Evolutionary conservation across 2,329 filamentous ascomycete genomes (phyloP), one percentile per base, ranked within the genome.

Genomic region (Nigrospora osmanthi): DNA sequence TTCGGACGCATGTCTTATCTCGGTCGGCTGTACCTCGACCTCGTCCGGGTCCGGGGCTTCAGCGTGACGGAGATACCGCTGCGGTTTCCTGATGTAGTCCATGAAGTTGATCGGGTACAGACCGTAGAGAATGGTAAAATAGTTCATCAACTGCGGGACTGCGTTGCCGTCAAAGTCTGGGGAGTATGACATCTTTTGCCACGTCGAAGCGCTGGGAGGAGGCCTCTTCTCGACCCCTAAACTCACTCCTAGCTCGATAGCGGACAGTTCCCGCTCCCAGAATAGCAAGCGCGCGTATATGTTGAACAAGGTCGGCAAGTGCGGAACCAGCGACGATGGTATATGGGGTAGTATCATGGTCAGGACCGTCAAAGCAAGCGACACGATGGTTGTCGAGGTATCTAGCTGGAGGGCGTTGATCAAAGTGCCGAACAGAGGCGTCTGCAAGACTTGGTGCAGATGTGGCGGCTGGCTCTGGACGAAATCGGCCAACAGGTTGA

Each of bases 291-390:
- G 75, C 44, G 83, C 85, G 60, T 93, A 93, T 43, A 93, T 83
- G 49, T 89, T 83, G 71, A 91, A 93, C 15, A 93, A 69, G 16
- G 80, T 78, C 30, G 86, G 82, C 6, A 93, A 71, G 57, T 84
- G 76, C 1, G 78, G 73, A 2, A 81, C 79, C 13, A 90, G 66
- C 3, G 83, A 83, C 53, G 78, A 83, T 1, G 87, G 87, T 62
- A 91, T 87, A 58, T 90, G 86, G 2, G 87, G 87, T 41, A 93
- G 63, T 28, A 91, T 79, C 87, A 93, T 93, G 52, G 87, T 83
- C 47, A 93, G 65, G 9, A 81, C 78, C 5, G 85, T 86, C 43
- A 93, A 68, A 1, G 86, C 85, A 37, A 89, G 69, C 1, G 86
- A 86, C n/a, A 91, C 74, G 3, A 85, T 79, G 1, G 83, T 83